phyloP scores from a whole-genome alignment of 2,329 filamentous ascomycete species.

The Claviceps cyperi region DNA sequence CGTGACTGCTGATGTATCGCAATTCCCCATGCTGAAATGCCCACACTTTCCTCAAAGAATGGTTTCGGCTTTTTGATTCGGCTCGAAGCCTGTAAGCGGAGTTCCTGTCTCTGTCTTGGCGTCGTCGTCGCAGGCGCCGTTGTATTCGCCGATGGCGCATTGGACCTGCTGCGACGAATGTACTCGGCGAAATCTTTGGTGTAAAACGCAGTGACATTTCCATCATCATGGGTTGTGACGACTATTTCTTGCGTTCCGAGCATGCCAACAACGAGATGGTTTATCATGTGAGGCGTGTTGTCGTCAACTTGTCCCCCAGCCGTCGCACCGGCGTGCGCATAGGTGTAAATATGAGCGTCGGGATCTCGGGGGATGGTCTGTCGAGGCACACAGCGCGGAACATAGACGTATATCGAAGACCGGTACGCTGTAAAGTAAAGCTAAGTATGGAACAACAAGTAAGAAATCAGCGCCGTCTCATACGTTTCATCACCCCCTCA shows the following conservation, averaged over 20 bases:
- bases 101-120: conserved; percentile 3
- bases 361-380: conserved; percentile 35
- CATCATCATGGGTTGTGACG: conserved; percentile 55
- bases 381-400: conserved; percentile 28
- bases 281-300: conserved; percentile 44
- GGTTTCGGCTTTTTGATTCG: conserved; percentile 15
- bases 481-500: background rate
- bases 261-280: conserved; percentile 53
- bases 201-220: conserved; percentile 59
- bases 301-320: conserved; percentile 40
- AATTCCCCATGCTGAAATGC: conserved; percentile 73
- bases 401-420: conserved; percentile 42
- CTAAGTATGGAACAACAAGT: conserved; percentile 14
- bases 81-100: conserved; percentile 1
- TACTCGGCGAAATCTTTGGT: conserved; percentile 36
- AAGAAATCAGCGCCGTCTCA: conserved; percentile 2
- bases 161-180: conserved; percentile 18
- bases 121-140: background rate
- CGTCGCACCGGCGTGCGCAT: conserved; percentile 23
- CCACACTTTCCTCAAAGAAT: conserved; percentile 67
- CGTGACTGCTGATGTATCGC: conserved; percentile 70
- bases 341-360: conserved; percentile 34
- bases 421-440: conserved; percentile 48
- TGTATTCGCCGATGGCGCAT: background rate
- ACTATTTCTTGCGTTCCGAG: conserved; percentile 58